Base-by-base conservation (phyloP, 2,329 filamentous ascomycete genomes). In the Alternaria atra region DNA sequence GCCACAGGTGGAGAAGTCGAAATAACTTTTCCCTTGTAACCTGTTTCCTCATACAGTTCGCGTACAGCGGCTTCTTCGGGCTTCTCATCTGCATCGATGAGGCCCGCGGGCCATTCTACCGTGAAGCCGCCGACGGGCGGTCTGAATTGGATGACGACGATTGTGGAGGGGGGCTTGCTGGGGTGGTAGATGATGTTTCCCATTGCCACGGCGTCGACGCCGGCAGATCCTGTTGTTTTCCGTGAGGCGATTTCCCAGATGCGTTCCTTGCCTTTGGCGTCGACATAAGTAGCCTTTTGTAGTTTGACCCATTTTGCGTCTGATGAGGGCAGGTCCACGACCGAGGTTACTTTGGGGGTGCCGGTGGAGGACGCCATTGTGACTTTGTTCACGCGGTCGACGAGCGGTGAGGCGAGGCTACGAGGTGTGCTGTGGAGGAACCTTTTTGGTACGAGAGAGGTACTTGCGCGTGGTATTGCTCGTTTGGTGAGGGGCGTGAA, bases 161-260 rank as follows among this genome's bases (percentile, higher is more conserved):
- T 72, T 12, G 76, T 77, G 6, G 65, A 66, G 5, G 76, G 72
- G 3, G 69, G 67, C 6, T 68, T 65, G 51, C 62, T 51, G n/a
- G 73, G 68, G 48, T 73, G 66, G 55, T 73, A 65, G 54, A 93
- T 80, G 63, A 92, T 86, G 56, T 89, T 90, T 17, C 91, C 83
- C 65, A 93, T 91, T 58, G 89, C 89, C 15, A 92, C 90, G 53
- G 88, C 90, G 71, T 92, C 90, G 52, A 72, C 51, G 42, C 70
- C 70, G 0, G 66, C 52, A 54, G 90, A 87, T 34, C 86, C 84
- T 52, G 84, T 82, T 0, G 89, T 92, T 23, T 83, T 84, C 23
- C 90, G 85, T 74, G 90, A 87, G 6, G 89, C 89, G 1, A 88
- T 89, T 75, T 92, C 90, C 90, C 90, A 92, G 40, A 84, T 85